phyloP scores from a whole-genome alignment of 1,284 basidiomycete genomes.

The Leccinum griseonigrum region DNA sequence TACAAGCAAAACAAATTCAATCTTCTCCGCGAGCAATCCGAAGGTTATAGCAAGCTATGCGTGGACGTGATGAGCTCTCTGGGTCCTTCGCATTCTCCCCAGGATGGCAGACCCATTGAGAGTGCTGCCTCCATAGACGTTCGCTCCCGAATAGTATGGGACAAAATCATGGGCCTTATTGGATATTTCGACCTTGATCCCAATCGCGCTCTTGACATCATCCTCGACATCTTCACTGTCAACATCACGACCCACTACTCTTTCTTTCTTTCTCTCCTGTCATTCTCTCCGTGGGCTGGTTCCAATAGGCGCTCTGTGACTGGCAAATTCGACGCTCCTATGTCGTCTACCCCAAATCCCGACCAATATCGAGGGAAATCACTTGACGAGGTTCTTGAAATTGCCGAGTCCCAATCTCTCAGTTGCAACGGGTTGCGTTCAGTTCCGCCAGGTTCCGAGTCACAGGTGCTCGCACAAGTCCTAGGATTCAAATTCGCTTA shows the following conservation, averaged over 20 bases:
- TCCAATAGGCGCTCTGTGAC: constrained; percentile 37
- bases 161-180: constrained; percentile 83
- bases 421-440: constrained; percentile 14
- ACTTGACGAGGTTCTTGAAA: constrained; percentile 61
- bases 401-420: constrained; percentile 42
- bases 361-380: constrained; percentile 54
- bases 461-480: constrained; percentile 83
- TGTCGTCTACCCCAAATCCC: constrained; percentile 38
- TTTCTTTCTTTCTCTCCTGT: constrained; percentile 90
- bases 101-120: constrained; percentile 62
- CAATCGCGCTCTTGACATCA: constrained; percentile 89
- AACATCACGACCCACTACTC: constrained; percentile 82
- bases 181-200: constrained; percentile 97
- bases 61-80: constrained; percentile 81
- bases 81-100: constrained; percentile 65
- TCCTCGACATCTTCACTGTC: constrained; percentile 87
- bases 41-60: constrained; percentile 93
- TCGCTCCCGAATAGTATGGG: constrained; percentile 78
- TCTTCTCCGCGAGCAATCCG: constrained; percentile 93
- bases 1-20: constrained; percentile 99
- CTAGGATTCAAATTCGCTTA: constrained; percentile 94
- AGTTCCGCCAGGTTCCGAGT: constrained; percentile 28
- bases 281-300: constrained; percentile 78
- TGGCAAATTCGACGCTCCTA: constrained; percentile 31
- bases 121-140: constrained; percentile 52